Percentiles rank a stretch among this genome's conserved stretches.
phyloP scores from a whole-genome alignment of 495 filamentous ascomycete species.

The Aspergillus affinis region DNA sequence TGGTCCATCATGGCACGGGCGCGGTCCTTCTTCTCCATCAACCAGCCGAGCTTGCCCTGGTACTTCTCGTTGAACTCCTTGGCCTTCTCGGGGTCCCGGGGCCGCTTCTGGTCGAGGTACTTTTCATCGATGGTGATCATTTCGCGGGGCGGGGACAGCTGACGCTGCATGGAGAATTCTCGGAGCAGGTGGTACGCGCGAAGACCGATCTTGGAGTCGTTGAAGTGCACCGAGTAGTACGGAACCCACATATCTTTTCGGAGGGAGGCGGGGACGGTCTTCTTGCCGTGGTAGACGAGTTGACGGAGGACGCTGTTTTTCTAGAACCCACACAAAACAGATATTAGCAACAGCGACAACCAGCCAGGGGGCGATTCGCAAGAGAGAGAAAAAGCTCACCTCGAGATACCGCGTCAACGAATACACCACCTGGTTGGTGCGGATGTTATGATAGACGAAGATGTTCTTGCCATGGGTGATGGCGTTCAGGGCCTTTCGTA shows the following conservation, averaged over 20 bases:
- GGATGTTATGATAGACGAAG: constrained; percentile 78
- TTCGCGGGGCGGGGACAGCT: constrained; percentile 43
- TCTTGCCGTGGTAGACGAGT: constrained; percentile 86
- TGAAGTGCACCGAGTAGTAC: constrained; percentile 73
- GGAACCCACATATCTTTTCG: constrained; percentile 93
- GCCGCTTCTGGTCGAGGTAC: constrained; percentile 56
- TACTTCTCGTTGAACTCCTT: constrained; percentile 48
- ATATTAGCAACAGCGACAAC: constrained; percentile 10
- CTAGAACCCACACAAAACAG: constrained; percentile 36
- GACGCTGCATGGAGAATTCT: constrained; percentile 63
- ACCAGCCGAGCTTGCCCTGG: constrained; percentile 39
- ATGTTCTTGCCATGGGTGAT: constrained; percentile 66
- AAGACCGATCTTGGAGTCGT: constrained; percentile 62
- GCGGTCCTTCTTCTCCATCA: constrained; percentile 55
- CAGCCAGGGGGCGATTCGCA: background rate
- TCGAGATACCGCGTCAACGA: constrained; percentile 68
- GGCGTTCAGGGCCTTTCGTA: constrained; percentile 48
- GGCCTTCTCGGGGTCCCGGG: constrained; percentile 50
- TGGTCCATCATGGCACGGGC: constrained; percentile 75
- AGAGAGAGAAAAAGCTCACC: constrained; percentile 48
- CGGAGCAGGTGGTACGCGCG: constrained; percentile 76
- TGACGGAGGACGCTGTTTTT: constrained; percentile 69
- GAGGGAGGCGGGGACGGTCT: constrained; percentile 71
- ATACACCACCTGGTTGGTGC: constrained; percentile 81
- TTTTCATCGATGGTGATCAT: constrained; percentile 50